These are phyloP conservation scores for Wallemia mellicola DNA, from an alignment of 1,284 basidiomycete species.

Conservation along the genomic window DNA sequence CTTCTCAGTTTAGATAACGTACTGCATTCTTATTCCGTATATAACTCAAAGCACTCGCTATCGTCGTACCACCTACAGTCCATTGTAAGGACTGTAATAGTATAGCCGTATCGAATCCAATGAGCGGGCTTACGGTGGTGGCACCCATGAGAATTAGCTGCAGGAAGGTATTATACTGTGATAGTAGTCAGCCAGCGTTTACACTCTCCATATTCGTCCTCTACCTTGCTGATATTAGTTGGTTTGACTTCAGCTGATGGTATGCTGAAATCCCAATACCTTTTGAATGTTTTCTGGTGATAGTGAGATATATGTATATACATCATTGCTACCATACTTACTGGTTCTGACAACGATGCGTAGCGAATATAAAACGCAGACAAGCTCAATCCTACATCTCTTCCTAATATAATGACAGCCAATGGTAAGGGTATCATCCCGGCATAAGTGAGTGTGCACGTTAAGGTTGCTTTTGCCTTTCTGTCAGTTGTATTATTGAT, in stretches of 20 bases:
- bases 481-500: not conserved
- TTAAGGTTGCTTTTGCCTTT: not conserved
- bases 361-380: slow-evolving; percentile 87
- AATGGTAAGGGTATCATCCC: slow-evolving; percentile 25
- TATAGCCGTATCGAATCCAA: slow-evolving; percentile 29
- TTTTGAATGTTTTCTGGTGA: slow-evolving; percentile 48
- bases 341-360: slow-evolving; percentile 55
- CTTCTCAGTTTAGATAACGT: not conserved
- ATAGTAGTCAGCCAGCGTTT: not conserved
- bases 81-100: slow-evolving; percentile 30
- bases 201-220: slow-evolving; percentile 4
- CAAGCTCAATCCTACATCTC: slow-evolving; percentile 58
- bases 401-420: slow-evolving; percentile 55
- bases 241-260: slow-evolving; percentile 80
- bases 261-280: slow-evolving; percentile 86
- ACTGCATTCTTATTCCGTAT: not conserved
- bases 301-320: slow-evolving; percentile 4
- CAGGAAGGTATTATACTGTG: slow-evolving; percentile 63
- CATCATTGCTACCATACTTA: slow-evolving; percentile 18
- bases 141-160: slow-evolving; percentile 69
- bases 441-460: not conserved
- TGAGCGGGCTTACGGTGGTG: slow-evolving; percentile 53
- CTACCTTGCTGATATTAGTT: slow-evolving; percentile 61
- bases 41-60: not conserved
- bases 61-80: slow-evolving; percentile 1